Evolutionary conservation across 1,139 yeast species (phyloP), one percentile per base, ranked within the genome.

Genomic region (Magnusiomyces paraingens): DNA sequence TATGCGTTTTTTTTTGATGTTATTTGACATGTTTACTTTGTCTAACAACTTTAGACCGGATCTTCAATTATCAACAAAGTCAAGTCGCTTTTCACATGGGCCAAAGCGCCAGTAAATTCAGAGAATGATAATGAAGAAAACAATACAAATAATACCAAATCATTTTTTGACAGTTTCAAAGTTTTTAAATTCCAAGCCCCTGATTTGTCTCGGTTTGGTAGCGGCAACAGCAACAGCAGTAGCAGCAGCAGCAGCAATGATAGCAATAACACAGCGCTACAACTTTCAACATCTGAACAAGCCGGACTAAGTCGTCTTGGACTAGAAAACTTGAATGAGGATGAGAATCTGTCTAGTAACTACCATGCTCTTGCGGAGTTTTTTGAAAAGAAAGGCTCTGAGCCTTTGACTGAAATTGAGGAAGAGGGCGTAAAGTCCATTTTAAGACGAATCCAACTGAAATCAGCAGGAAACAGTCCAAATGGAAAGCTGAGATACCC

Each of bases 311-410:
- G 32, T 26, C 32, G 32, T 26, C 32, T 36, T 36, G 40, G 40
- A 5, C 26, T 21, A 21, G 43, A 40, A 40, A 40, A 21, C 11
- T 40, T 40, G 43, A 26, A 18, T 20, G 46, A 42, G 20, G 32
- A 18, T 3, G 46, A 18, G 6, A n/a, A 10, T 2, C 4, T 20
- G 17, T 14, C 36, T 21, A 45, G 48, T 21, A 52, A 52, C 35
- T 52, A 54, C 39, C 47, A 49, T 29, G 26, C 47, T 20, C 40
- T 54, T 11, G 52, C 55, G 3, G 49, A 45, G n/a, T 54, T 54
- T 43, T 54, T 54, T 40, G 47, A 49, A 29, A 29, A 43, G 21
- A 54, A 54, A 26, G 52, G 51, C 14, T n/a, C 55, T 11, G 52
- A 53, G 12, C 53, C 54, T 17, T 39, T 54, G 10, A 18, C 54